phyloP scores from a whole-genome alignment of 2,329 filamentous ascomycete species.

The Scorias spongiosa region DNA sequence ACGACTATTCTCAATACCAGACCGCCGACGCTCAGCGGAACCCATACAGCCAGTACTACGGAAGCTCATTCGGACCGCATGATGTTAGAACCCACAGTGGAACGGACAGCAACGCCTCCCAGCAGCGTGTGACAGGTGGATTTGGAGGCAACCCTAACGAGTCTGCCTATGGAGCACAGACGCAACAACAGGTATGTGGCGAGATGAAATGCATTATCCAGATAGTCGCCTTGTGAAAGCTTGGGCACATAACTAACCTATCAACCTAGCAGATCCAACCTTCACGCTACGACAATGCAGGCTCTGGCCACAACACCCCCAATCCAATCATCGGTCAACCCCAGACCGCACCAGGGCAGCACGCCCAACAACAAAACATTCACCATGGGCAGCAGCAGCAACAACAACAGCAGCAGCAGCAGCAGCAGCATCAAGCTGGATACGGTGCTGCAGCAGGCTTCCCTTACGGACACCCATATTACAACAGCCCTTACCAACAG shows the following conservation, averaged over 20 bases:
- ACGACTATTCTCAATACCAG: slow-evolving; percentile 77
- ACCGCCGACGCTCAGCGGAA: slow-evolving; percentile 60
- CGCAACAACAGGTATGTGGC: slow-evolving; percentile 34
- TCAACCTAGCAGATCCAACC: slow-evolving; percentile 40
- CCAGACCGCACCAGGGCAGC: slow-evolving; percentile 26
- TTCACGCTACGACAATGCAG: slow-evolving; percentile 63
- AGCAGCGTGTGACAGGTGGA: slow-evolving; percentile 63
- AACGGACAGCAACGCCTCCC: slow-evolving; percentile 49
- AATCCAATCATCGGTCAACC: slow-evolving; percentile 54
- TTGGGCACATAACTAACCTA: slow-evolving; percentile 17
- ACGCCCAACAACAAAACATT: slow-evolving; percentile 21
- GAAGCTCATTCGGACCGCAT: slow-evolving; percentile 37
- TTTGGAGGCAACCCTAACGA: slow-evolving; percentile 50
- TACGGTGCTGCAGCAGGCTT: slow-evolving; percentile 35
- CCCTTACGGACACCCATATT: slow-evolving; percentile 45
- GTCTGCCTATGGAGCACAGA: slow-evolving; percentile 46
- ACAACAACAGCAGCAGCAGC: slow-evolving; percentile 28
- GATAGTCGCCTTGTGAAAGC: neutral
- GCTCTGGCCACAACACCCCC: slow-evolving; percentile 80
- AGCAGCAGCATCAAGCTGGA: slow-evolving; percentile 28
- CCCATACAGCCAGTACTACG: slow-evolving; percentile 56
- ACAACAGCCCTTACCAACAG: slow-evolving; percentile 46
- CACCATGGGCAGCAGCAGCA: slow-evolving; percentile 18
- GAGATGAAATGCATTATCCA: neutral
- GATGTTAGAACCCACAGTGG: slow-evolving; percentile 12